Evolutionary conservation across 23 red algal genomes (phyloP), one percentile per base, ranked within the genome.

Genomic region (Gracilariopsis chorda): DNA sequence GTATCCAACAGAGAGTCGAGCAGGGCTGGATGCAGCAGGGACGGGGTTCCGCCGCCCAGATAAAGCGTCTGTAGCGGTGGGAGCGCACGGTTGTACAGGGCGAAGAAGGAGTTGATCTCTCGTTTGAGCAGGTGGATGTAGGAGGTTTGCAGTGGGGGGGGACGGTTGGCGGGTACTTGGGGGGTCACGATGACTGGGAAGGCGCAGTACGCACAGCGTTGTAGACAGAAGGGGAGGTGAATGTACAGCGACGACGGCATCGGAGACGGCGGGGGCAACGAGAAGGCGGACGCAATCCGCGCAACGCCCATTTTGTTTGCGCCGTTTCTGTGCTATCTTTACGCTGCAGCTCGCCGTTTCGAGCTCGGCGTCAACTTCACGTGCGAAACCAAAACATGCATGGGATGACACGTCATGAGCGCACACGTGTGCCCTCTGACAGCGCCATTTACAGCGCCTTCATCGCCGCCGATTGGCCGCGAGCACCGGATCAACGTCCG

Each of bases 41-140:
- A 99, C 11, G 97, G 97, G 39, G 97, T 99, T 41, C 97, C 97
- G 36, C 97, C 97, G 10, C 93, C 97, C 34, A 99, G 82, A 62
- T 99, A 99, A 7, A 99, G 36, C 23, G 91, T 94, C n/a, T 76
- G 51, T 20, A 98, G 27, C 0, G 48, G 37, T 8, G 96, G 80
- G 37, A 93, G 70, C 21, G 80, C 51, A 27, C 51, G 49, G 82
- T 41, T 40, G 8, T 68, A 51, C 59, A 70, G 11, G 25, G 3
- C 23, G 41, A 71, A 87, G 48, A 87, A 71, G 11, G 82, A 72
- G 71, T 25, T 30, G 36, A 95, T 83, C 49, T 95, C 93, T 28
- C 52, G 68, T 13, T 48, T 51, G 13, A 99, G 51, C 23, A 80
- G 34, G 0, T 61, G 52, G 35, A 99, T 56, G 56, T 99, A 99